Evolutionary conservation across 2,329 filamentous ascomycete species (phyloP).

Genomic region (Alternaria metachromatica): DNA sequence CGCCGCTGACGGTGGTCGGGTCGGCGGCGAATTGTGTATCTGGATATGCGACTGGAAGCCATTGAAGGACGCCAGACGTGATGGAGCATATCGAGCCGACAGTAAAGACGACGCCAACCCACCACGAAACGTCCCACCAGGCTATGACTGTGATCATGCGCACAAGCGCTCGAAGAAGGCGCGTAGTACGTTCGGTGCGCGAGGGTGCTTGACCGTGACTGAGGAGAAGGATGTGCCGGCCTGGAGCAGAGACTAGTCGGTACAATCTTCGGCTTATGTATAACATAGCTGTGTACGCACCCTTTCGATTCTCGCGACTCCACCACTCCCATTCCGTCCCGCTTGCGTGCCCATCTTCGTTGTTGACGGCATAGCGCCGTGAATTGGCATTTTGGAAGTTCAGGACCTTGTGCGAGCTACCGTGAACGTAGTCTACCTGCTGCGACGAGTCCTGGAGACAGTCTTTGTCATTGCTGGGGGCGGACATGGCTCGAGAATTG

Average conservation of each 20-base stretch:
- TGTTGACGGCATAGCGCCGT: neutral
- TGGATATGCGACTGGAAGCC: neutral
- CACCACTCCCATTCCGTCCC: neutral
- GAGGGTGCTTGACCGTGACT: neutral
- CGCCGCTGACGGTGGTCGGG: neutral
- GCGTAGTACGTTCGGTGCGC: neutral
- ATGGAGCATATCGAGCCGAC: neutral
- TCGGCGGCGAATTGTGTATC: neutral
- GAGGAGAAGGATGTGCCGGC: neutral
- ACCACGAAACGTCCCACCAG: conserved; percentile 1
- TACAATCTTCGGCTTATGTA: neutral
- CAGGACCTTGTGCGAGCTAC: neutral
- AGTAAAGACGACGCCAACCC: neutral
- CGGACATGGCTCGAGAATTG: neutral
- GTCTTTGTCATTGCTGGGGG: neutral
- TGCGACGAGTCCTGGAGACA: neutral
- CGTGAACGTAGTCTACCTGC: neutral
- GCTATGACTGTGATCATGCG: neutral
- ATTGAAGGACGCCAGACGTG: neutral
- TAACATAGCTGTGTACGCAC: neutral
- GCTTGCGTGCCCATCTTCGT: neutral
- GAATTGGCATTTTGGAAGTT: neutral
- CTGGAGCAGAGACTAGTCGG: neutral
- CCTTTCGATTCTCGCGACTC: conserved; percentile 1
- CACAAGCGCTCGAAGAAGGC: neutral